phyloP scores from a whole-genome alignment of 2,329 filamentous ascomycete species.

The Beauveria sp. region DNA sequence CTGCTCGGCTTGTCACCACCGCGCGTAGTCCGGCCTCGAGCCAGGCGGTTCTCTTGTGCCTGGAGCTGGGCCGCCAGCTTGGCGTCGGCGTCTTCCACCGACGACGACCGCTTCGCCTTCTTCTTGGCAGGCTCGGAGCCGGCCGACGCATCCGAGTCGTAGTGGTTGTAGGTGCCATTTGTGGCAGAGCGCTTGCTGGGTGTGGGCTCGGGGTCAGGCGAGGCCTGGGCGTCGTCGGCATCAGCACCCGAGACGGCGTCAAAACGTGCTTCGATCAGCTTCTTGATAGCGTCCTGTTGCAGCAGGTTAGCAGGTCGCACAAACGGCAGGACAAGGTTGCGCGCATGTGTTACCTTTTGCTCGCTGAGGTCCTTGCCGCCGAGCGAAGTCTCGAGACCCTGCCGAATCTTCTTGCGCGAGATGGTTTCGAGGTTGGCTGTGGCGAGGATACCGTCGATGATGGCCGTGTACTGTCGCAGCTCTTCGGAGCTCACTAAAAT shows the following conservation, averaged over 20 bases:
- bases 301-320: not conserved
- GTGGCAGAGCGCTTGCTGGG: conserved; percentile 27
- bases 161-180: conserved; percentile 27
- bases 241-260: conserved; percentile 53
- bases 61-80: conserved; percentile 81
- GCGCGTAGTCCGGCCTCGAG: conserved; percentile 64
- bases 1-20: conserved; percentile 53
- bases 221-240: conserved; percentile 39
- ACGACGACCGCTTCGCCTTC: conserved; percentile 59
- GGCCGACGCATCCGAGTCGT: conserved; percentile 41
- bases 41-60: conserved; percentile 76
- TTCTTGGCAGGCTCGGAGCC: conserved; percentile 45
- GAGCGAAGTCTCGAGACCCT: conserved; percentile 46
- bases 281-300: conserved; percentile 58
- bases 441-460: conserved; percentile 53
- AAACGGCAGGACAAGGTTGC: not conserved
- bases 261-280: conserved; percentile 66
- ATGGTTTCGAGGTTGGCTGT: conserved; percentile 55
- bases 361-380: conserved; percentile 50
- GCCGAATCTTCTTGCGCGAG: conserved; percentile 54
- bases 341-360: conserved; percentile 42
- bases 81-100: conserved; percentile 70
- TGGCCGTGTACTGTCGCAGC: conserved; percentile 43
- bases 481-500: conserved; percentile 42
- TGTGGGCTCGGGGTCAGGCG: conserved; percentile 23